A percentile compares a stretch with the other conserved stretches of the same genome.
phyloP scores from a whole-genome alignment of 345 rosid genomes.

The Garcia nutans region DNA sequence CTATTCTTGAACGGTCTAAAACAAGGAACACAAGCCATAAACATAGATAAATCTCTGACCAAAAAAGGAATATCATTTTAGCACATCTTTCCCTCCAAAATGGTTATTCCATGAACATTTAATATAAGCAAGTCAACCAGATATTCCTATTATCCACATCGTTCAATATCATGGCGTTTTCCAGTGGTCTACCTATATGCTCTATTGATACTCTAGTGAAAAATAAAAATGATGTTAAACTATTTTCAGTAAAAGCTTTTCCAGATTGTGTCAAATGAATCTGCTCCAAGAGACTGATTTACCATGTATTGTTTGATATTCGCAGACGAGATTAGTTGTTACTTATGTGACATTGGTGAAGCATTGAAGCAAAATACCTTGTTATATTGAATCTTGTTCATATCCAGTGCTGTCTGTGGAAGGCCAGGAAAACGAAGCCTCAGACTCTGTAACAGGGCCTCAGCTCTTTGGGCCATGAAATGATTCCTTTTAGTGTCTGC shows the following conservation, averaged over 20 bases:
- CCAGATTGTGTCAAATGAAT: background rate
- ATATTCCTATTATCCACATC: background rate
- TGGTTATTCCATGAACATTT: background rate
- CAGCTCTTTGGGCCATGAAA: constrained; percentile 69
- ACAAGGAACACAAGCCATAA: background rate
- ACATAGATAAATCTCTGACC: background rate
- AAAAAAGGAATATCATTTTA: too few species aligned
- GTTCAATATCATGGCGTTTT: background rate
- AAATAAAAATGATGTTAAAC: background rate
- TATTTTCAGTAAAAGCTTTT: background rate
- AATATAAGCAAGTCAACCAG: background rate
- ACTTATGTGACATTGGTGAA: background rate
- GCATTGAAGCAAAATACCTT: constrained; percentile 42
- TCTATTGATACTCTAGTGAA: background rate
- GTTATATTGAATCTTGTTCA: constrained; percentile 94
- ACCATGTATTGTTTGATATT: background rate
- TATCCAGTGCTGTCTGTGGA: constrained; percentile 87
- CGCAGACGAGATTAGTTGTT: too few species aligned
- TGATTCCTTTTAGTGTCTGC: constrained; percentile 54
- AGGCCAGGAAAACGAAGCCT: constrained; percentile 87
- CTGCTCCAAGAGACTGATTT: background rate
- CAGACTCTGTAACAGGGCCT: constrained; percentile 68
- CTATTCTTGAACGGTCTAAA: background rate
- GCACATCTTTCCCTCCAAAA: background rate
- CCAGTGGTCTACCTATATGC: background rate